Base-by-base conservation (phyloP, 345 rosid species). In the Syzygium oleosum region DNA sequence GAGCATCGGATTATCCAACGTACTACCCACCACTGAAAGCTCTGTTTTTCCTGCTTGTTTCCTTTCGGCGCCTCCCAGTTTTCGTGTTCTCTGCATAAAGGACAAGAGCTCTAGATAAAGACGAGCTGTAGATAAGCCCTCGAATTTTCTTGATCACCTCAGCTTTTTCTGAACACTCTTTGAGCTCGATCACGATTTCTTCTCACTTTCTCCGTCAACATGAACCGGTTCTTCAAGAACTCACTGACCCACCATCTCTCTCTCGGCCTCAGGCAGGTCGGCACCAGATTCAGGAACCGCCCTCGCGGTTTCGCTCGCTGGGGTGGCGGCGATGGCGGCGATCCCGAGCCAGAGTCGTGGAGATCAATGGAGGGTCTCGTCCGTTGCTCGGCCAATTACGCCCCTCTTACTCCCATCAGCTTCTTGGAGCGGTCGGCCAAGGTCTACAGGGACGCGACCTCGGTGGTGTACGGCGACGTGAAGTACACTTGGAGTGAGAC, bases 361-460 rank as follows among this genome's bases (percentile, higher is more conserved):
- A 93, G 89, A 86, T 85, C 94, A 2, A 92, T 91, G 94, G 93
- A 94, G 86, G 98, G 98, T 55, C 89, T 92, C 12, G 88, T 93
- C 61, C 95, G 92, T 29, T 95, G 94, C 87, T 84, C 95, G 0
- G 98, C 96, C 22, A 97, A 97, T 88, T 85, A 90, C 84, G 89
- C 88, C 7, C 95, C 96, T 84, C 85, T 96, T 86, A 91, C 99
- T 6, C 99, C 99, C 41, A 90, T 97, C 52, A 94, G 88, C 86
- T 97, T 97, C 90, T 85, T 96, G 90, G 98, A 97, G 85, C 85
- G 99, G 80, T 89, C 99, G 16, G 96, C 97, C 2, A 93, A 89
- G 78, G 98, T 93, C 43, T 94, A 94, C 89, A 90, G 94, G 23
- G 96, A 95, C 90, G 84, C 87, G 86, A 91, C 93, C 23, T 92